A percentile compares a stretch with the other conserved stretches of the same genome.
These are phyloP conservation scores for Eimeria sp. DNA, from an alignment of 169 alveolate genomes.

Conservation along the genomic window DNA sequence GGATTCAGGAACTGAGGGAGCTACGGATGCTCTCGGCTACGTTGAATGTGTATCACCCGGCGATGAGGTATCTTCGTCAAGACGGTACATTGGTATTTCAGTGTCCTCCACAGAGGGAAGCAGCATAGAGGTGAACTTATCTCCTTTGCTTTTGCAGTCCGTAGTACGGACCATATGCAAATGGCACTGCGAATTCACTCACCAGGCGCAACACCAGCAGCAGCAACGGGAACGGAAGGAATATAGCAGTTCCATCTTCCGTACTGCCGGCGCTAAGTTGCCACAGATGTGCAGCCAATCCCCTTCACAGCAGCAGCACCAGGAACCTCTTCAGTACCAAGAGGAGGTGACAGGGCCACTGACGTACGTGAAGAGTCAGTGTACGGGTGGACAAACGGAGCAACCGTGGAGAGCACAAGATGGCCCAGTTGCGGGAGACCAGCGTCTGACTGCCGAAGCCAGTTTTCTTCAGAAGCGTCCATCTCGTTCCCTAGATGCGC, in stretches of 20 bases:
- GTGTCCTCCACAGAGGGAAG: slow-evolving; percentile 32
- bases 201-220: slow-evolving; percentile 53
- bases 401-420: not conserved
- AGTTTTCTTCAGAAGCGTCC: not conserved
- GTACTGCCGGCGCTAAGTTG: not conserved
- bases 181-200: slow-evolving; percentile 62
- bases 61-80: not conserved
- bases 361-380: not conserved
- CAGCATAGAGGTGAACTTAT: slow-evolving; percentile 55
- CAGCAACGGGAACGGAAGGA: not conserved
- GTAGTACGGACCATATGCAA: slow-evolving; percentile 44
- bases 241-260: not conserved
- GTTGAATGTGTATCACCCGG: not conserved
- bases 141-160: slow-evolving; percentile 61
- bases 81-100: slow-evolving; percentile 29
- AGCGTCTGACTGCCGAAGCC: not conserved
- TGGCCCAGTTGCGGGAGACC: not conserved
- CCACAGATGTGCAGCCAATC: not conserved
- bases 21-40: not conserved
- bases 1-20: not conserved
- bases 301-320: not conserved
- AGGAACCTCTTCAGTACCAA: not conserved
- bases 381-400: not conserved
- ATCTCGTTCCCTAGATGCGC: slow-evolving; percentile 30
- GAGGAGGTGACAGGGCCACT: not conserved